Base-by-base conservation (phyloP, 306 rosid species). In the Oemleria cerasiformis region DNA sequence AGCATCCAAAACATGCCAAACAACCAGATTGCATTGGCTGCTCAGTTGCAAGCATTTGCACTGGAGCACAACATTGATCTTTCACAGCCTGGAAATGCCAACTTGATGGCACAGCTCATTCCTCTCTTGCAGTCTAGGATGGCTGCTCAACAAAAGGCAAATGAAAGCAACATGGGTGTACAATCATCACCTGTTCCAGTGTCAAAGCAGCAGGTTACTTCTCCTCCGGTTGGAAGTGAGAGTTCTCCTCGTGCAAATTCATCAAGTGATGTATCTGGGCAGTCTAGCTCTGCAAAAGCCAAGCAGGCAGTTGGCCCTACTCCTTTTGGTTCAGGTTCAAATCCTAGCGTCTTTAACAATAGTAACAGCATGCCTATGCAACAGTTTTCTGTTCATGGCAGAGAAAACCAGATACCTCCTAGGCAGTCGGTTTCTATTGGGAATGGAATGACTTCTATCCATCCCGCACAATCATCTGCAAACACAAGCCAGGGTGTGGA, bases 21-120 rank as follows among this genome's bases (percentile, higher is more conserved):
- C 86, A 87, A 87, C 75, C 97, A 89, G 88, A 75, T 84, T 71
- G 83, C 86, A 9, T 64, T 78, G 73, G 79, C 94, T 79, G 70
- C 86, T 59, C 97, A 88, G 79, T 78, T 88, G 67, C 94, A 94
- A 76, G 90, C 92, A 17, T 91, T 96, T 97, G 97, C 86, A 34
- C 81, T 78, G 48, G 98, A 91, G 68, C 83, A 78, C 44, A 88
- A 91, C 77, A 89, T 93, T 72, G 96, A 94, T 83, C 87, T 89
- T 72, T 84, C 95, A 34, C 78, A 83, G 71, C 98, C 97, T 67
- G 80, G 86, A 74, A 89, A 87, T 86, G 93, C 87, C 70, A 80
- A 78, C 78, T 69, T 88, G 71, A 65, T 89, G 87, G 84, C 90
- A 38, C 97, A 87, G 82, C 83, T 94, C 75, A 77, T 87, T 74